phyloP scores from a whole-genome alignment of 768 basidiomycete species.

The Mycena metata region DNA sequence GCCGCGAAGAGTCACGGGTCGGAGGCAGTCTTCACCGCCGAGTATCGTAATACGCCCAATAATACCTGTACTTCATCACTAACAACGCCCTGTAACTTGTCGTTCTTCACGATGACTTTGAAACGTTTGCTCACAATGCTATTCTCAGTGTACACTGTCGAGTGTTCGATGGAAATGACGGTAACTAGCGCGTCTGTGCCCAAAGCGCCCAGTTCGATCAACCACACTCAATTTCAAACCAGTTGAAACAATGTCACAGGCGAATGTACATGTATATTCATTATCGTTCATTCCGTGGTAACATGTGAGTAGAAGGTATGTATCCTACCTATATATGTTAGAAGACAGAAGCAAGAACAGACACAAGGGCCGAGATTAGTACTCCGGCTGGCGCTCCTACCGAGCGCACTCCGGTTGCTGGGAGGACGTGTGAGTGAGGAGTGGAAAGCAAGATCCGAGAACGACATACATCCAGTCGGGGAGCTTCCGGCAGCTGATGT shows the following conservation, averaged over 20 bases:
- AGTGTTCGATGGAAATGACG: too few relatives aligned
- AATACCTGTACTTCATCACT: too few relatives aligned
- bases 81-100: too few relatives aligned
- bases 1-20: background rate
- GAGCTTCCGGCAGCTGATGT: background rate
- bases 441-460: background rate
- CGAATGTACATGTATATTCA: background rate
- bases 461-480: constrained; percentile 8
- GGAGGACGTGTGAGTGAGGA: background rate
- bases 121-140: too few relatives aligned
- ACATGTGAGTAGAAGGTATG: background rate
- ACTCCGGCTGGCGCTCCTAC: background rate
- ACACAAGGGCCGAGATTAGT: constrained; percentile 4
- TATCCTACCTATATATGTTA: constrained; percentile 7
- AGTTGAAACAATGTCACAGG: too few relatives aligned
- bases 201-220: background rate
- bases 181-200: too few relatives aligned
- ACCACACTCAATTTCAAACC: background rate
- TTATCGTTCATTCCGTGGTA: background rate
- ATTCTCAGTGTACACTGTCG: too few relatives aligned
- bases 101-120: too few relatives aligned
- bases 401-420: constrained; percentile 7
- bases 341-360: constrained; percentile 6
- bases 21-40: background rate
- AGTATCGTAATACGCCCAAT: too few relatives aligned